These are phyloP conservation scores for Pseudisothecium myosuroides DNA, from an alignment of 225 moss, liverwort and hornwort species.

Conservation along the genomic window DNA sequence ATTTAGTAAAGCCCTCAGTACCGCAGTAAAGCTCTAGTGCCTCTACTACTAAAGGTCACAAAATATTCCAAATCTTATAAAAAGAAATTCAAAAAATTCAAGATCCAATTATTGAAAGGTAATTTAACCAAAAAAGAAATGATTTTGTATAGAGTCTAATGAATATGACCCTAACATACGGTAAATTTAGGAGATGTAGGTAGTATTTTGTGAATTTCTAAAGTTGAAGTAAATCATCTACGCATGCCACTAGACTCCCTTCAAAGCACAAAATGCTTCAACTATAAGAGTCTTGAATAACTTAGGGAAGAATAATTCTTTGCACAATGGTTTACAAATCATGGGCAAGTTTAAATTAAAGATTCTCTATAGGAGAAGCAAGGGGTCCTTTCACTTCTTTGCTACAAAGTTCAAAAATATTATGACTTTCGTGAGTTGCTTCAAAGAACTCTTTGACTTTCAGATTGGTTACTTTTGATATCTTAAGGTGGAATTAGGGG, in stretches of 20 bases:
- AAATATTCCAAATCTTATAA: too few relatives aligned
- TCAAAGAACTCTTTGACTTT: background rate
- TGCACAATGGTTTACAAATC: background rate
- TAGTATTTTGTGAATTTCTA: background rate
- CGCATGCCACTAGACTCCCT: background rate
- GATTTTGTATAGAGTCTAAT: too few relatives aligned
- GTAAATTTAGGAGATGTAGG: background rate
- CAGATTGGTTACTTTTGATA: background rate
- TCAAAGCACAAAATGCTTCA: background rate
- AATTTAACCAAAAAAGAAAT: too few relatives aligned
- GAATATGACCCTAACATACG: too few relatives aligned
- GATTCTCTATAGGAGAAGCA: too few relatives aligned
- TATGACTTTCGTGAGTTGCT: background rate
- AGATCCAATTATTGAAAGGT: too few relatives aligned
- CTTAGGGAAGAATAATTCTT: background rate
- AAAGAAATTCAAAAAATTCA: too few relatives aligned
- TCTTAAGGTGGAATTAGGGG: accelerated
- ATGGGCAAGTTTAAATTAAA: background rate
- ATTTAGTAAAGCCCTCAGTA: too few relatives aligned
- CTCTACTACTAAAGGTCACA: too few relatives aligned
- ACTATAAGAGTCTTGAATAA: background rate
- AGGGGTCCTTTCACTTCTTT: background rate
- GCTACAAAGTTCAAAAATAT: background rate
- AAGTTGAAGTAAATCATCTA: background rate
- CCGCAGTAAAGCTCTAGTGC: too few relatives aligned